Base-by-base conservation (phyloP, 495 filamentous ascomycete genomes). In the Penicillium diatomitis region DNA sequence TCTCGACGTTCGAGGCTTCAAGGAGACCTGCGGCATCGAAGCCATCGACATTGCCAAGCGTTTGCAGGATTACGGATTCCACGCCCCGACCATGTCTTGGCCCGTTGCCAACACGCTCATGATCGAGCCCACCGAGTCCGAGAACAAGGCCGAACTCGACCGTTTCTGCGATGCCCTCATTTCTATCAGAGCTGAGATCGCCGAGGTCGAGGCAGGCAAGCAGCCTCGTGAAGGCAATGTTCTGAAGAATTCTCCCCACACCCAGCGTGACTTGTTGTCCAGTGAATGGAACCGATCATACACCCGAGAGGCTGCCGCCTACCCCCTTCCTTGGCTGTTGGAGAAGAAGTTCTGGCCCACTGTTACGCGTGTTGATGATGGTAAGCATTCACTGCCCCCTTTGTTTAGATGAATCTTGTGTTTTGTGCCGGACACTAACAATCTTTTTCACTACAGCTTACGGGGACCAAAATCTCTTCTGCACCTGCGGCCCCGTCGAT, bases 261-360 rank as follows among this genome's bases (percentile, higher is more conserved):
- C 88, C 2, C 80, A 88, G 67, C 80, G 81, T 44, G 94, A 97
- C 61, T 71, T 98, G 28, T 69, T 96, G 28, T 10, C 61, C 5
- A 55, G 44, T 7, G 77, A 86, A 54, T 96, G 90, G 90, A 71
- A 87, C 46, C 73, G 92, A 28, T 72, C 77, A 1, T 98, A 98
- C 62, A 79, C 74, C 8, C 74, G 88, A 32, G 86, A 92, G 74
- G 74, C 80, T 66, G 92, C 92, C 7, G 92, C 90, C 3, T 97
- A 95, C 64, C 92, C 92, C 12, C 63, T 95, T 55, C 72, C 82
- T 3, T 96, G 80, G 74, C 67, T 97, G 53, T 79, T 80, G 70
- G 87, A 95, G 79, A 96, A 94, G 83, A 98, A 98, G 75, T 96
- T 97, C 72, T 98, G 92, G 92, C 91, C 92, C 0, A 85, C 75